phyloP scores from a whole-genome alignment of 768 basidiomycete genomes.

The Cantharellus anzutake region DNA sequence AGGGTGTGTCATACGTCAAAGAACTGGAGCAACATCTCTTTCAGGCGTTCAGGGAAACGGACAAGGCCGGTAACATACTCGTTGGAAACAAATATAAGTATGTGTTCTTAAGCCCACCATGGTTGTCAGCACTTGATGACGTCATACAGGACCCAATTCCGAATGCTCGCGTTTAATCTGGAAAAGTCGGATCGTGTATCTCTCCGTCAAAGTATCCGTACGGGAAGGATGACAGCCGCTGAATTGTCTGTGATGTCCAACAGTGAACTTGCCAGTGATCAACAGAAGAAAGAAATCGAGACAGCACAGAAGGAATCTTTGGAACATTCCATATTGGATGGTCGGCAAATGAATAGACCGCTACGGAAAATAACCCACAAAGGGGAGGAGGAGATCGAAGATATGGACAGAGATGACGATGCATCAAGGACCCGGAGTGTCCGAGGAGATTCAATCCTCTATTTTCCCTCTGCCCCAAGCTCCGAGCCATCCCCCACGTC shows the following conservation, averaged over 20 bases:
- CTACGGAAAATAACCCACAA: constrained; percentile 71
- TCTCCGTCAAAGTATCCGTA: constrained; percentile 63
- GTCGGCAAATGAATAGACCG: constrained; percentile 45
- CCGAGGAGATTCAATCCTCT: background rate
- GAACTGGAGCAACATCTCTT: constrained; percentile 63
- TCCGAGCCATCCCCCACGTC: background rate
- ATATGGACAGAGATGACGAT: background rate
- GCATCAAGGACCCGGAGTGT: background rate
- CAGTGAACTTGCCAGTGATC: constrained; percentile 76
- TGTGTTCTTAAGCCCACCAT: constrained; percentile 11
- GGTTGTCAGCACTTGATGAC: background rate
- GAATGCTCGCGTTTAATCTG: constrained; percentile 77
- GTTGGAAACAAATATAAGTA: constrained; percentile 73
- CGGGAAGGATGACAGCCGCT: constrained; percentile 40
- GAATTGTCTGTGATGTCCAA: constrained; percentile 73
- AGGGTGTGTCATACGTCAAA: constrained; percentile 21
- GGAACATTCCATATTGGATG: constrained; percentile 59
- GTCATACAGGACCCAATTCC: constrained; percentile 58
- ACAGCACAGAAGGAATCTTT: constrained; percentile 66
- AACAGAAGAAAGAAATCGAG: constrained; percentile 65
- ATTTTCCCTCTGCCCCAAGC: background rate
- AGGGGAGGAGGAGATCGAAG: constrained; percentile 75
- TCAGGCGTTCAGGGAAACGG: constrained; percentile 57
- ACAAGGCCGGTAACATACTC: constrained; percentile 42
- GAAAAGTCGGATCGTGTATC: constrained; percentile 61